Conservation (phyloP, 192 early-diverging fungal genomes). For the Coemansia sp. region DNA sequence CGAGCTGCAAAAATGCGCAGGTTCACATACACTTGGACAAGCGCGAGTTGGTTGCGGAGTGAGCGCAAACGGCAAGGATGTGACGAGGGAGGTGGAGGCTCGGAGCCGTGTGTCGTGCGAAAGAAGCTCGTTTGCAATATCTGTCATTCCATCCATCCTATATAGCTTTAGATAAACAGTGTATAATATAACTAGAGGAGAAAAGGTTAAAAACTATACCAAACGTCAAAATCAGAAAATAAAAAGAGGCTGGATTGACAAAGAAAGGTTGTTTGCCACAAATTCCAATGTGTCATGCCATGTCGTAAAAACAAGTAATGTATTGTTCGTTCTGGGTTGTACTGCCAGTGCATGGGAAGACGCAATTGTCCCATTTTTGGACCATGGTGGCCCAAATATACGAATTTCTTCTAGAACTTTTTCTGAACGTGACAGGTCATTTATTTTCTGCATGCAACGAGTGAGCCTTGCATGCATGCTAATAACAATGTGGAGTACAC, state of each 20-base stretch:
- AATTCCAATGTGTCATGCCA: background rate
- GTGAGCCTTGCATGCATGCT: no score
- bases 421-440: no score
- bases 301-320: no score
- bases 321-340: no score
- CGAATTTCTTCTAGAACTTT: no score
- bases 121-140: conserved; percentile 12
- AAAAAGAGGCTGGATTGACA: conserved; percentile 2
- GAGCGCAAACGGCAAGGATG: background rate
- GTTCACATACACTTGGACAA: background rate
- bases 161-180: conserved; percentile 1
- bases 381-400: no score
- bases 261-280: background rate
- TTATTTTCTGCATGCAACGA: no score
- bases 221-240: background rate
- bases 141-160: conserved; percentile 13
- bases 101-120: background rate
- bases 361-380: no score
- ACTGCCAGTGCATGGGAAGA: no score
- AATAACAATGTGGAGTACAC: no score
- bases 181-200: background rate
- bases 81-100: no score
- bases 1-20: conserved; percentile 32
- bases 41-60: background rate
- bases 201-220: background rate